Evolutionary conservation across 108 stramenopile species (phyloP).

Genomic region (Nannochloropsis gaditana): DNA sequence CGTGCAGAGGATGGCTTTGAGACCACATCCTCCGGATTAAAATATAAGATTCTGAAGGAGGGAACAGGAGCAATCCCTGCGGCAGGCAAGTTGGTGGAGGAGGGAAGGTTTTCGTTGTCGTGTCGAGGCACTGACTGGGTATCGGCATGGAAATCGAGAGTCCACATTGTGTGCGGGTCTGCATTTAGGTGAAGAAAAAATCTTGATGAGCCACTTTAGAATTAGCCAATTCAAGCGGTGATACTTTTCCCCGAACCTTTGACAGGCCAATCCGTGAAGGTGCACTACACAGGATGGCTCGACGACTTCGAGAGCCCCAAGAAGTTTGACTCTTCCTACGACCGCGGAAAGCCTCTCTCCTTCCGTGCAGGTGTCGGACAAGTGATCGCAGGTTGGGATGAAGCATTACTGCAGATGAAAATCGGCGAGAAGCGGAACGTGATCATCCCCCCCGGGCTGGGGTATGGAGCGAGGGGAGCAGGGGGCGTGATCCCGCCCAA

Average conservation of each 20-base stretch:
- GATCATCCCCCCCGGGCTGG: conserved; percentile 56
- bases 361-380: conserved; percentile 43
- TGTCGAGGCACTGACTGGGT: no score
- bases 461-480: conserved; percentile 55
- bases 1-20: conserved; percentile 21
- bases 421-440: conserved; percentile 53
- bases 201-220: background rate
- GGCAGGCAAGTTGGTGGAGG: conserved; percentile 30
- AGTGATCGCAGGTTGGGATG: conserved; percentile 53
- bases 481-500: conserved; percentile 53
- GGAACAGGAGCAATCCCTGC: conserved; percentile 75
- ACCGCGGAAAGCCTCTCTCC: conserved; percentile 37
- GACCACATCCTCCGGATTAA: conserved; percentile 70
- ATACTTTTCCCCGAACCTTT: background rate
- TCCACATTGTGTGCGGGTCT: background rate
- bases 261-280: background rate
- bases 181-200: background rate
- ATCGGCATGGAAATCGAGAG: background rate
- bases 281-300: conserved; percentile 51
- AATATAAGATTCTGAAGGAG: conserved; percentile 74
- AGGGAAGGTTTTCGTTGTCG: background rate
- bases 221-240: background rate
- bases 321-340: conserved; percentile 51
- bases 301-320: conserved; percentile 32
- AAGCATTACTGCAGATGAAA: conserved; percentile 48